Evolutionary conservation across 1,284 basidiomycete genomes (phyloP).

Genomic region (Xanthoconium separans): DNA sequence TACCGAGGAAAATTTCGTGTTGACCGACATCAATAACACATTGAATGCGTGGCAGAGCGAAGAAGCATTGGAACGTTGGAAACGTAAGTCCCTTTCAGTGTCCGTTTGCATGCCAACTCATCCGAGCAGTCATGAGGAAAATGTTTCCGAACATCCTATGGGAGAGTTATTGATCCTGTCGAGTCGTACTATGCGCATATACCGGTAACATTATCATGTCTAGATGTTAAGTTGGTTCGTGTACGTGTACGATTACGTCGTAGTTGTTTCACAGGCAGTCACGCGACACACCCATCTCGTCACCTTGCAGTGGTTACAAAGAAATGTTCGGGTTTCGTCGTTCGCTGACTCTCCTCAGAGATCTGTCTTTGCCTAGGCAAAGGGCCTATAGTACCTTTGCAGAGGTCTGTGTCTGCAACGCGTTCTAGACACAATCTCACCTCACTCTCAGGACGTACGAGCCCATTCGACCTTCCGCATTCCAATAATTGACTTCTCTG

Average conservation of each 20-base stretch:
- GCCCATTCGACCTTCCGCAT: slow-evolving; percentile 48
- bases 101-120: slow-evolving; percentile 7
- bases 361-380: slow-evolving; percentile 3
- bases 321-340: slow-evolving; percentile 16
- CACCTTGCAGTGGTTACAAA: neutral
- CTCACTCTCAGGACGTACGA: slow-evolving; percentile 21
- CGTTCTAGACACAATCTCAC: slow-evolving; percentile 1
- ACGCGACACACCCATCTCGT: too few relatives aligned
- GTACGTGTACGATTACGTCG: neutral
- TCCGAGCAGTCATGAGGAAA: slow-evolving; percentile 37
- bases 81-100: slow-evolving; percentile 47
- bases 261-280: too few relatives aligned
- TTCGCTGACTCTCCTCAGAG: slow-evolving; percentile 13
- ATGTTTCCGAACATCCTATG: slow-evolving; percentile 37
- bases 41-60: slow-evolving; percentile 60
- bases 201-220: too few relatives aligned
- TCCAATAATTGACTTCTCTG: slow-evolving; percentile 76
- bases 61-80: slow-evolving; percentile 73
- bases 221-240: too few relatives aligned
- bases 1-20: slow-evolving; percentile 44
- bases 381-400: slow-evolving; percentile 22
- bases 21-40: slow-evolving; percentile 61
- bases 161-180: slow-evolving; percentile 34
- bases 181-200: neutral
- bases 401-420: slow-evolving; percentile 17